Evolutionary conservation across 352 stramenopile species (phyloP).

Genomic region (Salisapilia sapeloensis): DNA sequence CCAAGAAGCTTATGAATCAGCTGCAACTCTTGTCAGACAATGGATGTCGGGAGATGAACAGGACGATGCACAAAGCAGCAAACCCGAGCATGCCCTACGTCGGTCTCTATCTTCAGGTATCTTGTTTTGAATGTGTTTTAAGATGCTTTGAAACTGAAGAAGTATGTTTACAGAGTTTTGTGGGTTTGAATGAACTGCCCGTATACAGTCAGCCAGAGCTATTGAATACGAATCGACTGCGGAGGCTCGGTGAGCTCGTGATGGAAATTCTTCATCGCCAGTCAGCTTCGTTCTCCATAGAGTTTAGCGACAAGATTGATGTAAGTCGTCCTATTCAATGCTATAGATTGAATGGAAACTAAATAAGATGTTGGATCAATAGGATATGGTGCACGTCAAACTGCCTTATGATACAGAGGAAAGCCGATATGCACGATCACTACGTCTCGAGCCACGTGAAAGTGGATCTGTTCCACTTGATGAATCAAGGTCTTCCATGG

Average conservation of each 20-base stretch:
- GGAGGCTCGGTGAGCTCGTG: slow-evolving; percentile 48
- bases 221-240: slow-evolving; percentile 55
- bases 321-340: slow-evolving; percentile 12
- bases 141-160: background rate
- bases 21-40: slow-evolving; percentile 72
- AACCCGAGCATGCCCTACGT: slow-evolving; percentile 79
- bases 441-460: slow-evolving; percentile 59
- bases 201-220: slow-evolving; percentile 42
- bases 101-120: slow-evolving; percentile 69
- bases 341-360: background rate
- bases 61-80: slow-evolving; percentile 48
- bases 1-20: slow-evolving; percentile 56
- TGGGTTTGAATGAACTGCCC: slow-evolving; percentile 65
- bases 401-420: slow-evolving; percentile 60
- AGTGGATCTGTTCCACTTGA: slow-evolving; percentile 39
- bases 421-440: slow-evolving; percentile 50
- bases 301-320: slow-evolving; percentile 33
- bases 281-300: slow-evolving; percentile 43
- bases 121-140: background rate
- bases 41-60: slow-evolving; percentile 73
- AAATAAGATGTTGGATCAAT: background rate
- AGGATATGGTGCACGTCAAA: slow-evolving; percentile 53
- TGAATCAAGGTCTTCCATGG: slow-evolving; percentile 23
- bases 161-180: slow-evolving; percentile 26
- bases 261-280: slow-evolving; percentile 68